Evolutionary conservation across 805 yeast species (phyloP), one percentile per base, ranked within the genome.

Genomic region (Starmerella gropengiesseri): DNA sequence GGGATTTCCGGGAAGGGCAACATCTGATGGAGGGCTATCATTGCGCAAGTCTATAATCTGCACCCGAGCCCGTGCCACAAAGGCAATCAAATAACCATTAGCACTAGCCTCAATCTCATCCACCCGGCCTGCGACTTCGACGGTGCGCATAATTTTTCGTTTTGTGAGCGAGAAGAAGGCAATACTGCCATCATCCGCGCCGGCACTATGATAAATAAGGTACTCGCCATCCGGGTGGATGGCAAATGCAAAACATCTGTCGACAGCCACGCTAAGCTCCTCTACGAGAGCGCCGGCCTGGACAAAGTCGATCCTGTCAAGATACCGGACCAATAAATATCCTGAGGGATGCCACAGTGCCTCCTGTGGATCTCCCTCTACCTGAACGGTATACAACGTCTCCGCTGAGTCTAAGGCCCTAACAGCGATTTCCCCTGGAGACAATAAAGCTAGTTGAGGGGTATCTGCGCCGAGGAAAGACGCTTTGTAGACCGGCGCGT

Each of bases 161-260:
- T 17, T 20, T 8, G 26, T 6, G 5, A 36, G 22, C n/a, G 39
- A 36, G 21, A 26, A 18, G 31, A 36, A 26, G 20, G 26, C 31
- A 12, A 36, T 17, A n/a, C 27, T 5, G 13, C 28, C 16, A 9
- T 16, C 7, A 2, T 26, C 12, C n/a, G 23, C 25, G 18, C 31
- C 25, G 12, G 27, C 27, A 21, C 21, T 16, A 14, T 23, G 18
- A 12, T 27, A 27, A 7, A 36, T 27, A 5, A 36, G 12, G 18
- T 18, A 36, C 18, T 36, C 39, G n/a, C 39, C 39, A 16, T 36
- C 39, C 12, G 39, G 39, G 21, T 36, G 39, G 18, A 36, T 7
- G 2, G 39, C 31, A 13, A 25, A 36, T 5, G 12, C 22, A 13
- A 25, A 14, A 19, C 20, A 18, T 13, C 25, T 35, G 4, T 29